Evolutionary conservation across 805 yeast species (phyloP).

Genomic region (Spathaspora passalidarum): DNA sequence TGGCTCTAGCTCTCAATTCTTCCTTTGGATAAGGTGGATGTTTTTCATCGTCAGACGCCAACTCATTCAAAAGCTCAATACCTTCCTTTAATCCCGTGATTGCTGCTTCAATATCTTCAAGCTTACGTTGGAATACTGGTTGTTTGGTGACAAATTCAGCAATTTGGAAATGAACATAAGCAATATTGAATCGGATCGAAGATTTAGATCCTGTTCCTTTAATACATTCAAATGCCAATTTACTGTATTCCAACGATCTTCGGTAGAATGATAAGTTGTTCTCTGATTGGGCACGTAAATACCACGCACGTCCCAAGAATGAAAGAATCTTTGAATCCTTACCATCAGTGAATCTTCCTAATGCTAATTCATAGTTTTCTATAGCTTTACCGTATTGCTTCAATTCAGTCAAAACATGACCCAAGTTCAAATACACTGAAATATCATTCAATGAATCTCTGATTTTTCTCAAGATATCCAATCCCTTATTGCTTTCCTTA

Average conservation of each 20-base stretch:
- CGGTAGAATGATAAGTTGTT: conserved; percentile 58
- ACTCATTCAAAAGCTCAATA: conserved; percentile 52
- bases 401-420: conserved; percentile 81
- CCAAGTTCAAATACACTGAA: conserved; percentile 79
- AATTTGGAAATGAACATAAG: conserved; percentile 79
- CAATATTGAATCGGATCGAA: conserved; percentile 69
- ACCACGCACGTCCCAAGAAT: conserved; percentile 86
- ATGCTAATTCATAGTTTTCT: conserved; percentile 82
- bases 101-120: conserved; percentile 58
- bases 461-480: conserved; percentile 82
- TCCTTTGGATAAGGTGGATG: conserved; percentile 76
- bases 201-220: conserved; percentile 33
- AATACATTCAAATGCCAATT: conserved; percentile 48
- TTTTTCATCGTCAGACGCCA: conserved; percentile 50
- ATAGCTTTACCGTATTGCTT: conserved; percentile 82
- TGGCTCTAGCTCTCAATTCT: conserved; percentile 83
- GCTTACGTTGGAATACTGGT: conserved; percentile 52
- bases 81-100: conserved; percentile 60
- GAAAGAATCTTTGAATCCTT: conserved; percentile 66
- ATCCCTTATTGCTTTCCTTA: conserved; percentile 68
- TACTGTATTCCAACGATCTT: conserved; percentile 60
- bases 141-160: conserved; percentile 78
- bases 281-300: conserved; percentile 68
- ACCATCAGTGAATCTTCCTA: conserved; percentile 58
- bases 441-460: conserved; percentile 87